Evolutionary conservation across 2,329 filamentous ascomycete genomes (phyloP).

Genomic region (Ilyonectria sp.): DNA sequence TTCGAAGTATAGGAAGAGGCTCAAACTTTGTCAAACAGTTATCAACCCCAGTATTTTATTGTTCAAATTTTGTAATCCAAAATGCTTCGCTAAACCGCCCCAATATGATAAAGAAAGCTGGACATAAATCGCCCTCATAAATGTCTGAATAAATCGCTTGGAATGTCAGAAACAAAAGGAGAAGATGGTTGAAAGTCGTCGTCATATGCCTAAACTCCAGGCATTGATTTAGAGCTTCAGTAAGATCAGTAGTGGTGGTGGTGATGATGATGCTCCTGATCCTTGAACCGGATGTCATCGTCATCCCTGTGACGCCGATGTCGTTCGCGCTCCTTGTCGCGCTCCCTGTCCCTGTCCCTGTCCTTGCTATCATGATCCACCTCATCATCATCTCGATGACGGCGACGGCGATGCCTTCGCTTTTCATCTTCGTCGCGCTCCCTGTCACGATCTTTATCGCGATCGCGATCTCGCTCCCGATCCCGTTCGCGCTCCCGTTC

Average conservation of each 20-base stretch:
- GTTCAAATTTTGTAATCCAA: constrained; percentile 15
- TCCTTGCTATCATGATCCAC: constrained; percentile 45
- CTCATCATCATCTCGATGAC: constrained; percentile 46
- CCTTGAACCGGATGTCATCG: constrained; percentile 48
- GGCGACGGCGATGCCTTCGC: constrained; percentile 41
- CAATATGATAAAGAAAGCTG: background rate
- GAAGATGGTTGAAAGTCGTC: background rate
- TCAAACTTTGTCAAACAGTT: background rate
- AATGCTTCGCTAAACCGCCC: constrained; percentile 28
- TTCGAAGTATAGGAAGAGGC: background rate
- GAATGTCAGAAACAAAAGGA: constrained; percentile 4
- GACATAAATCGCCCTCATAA: constrained; percentile 10
- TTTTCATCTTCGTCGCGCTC: constrained; percentile 42
- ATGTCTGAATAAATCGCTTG: constrained; percentile 15
- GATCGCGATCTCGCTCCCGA: constrained; percentile 37
- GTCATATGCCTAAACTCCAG: constrained; percentile 32
- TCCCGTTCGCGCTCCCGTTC: constrained; percentile 51
- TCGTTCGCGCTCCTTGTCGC: constrained; percentile 56
- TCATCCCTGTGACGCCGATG: constrained; percentile 50
- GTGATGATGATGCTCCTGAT: constrained; percentile 52
- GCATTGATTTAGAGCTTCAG: constrained; percentile 49
- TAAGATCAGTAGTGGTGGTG: constrained; percentile 53
- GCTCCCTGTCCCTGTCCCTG: constrained; percentile 41
- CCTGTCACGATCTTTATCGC: constrained; percentile 36
- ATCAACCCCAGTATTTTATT: constrained; percentile 10